Evolutionary conservation across 106 monocot genomes (phyloP).

Genomic region (Cymbidium sinense): DNA sequence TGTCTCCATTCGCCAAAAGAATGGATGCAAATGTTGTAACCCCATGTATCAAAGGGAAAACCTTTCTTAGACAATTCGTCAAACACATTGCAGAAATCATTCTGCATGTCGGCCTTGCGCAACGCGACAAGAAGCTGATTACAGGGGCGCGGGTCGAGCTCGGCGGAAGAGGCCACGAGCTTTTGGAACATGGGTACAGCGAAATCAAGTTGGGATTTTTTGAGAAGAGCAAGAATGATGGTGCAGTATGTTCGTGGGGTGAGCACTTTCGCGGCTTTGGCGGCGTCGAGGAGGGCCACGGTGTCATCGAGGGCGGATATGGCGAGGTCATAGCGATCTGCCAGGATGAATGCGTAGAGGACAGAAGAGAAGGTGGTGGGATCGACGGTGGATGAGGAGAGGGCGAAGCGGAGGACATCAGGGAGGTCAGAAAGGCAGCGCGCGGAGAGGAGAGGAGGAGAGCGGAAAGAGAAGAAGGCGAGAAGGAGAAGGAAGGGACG

Average conservation of each 20-base stretch:
- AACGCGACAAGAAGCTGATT: slow-evolving; percentile 42
- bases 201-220: slow-evolving; percentile 37
- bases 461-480: slow-evolving; percentile 21
- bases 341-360: slow-evolving; percentile 43
- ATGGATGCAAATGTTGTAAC: slow-evolving; percentile 71
- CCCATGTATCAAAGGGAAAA: slow-evolving; percentile 26
- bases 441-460: slow-evolving; percentile 23
- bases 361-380: slow-evolving; percentile 27
- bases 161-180: slow-evolving; percentile 14
- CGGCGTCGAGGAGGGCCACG: slow-evolving; percentile 7
- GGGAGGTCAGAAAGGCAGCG: slow-evolving; percentile 19
- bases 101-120: slow-evolving; percentile 25
- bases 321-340: slow-evolving; percentile 57
- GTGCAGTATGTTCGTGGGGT: slow-evolving; percentile 37
- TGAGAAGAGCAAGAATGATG: slow-evolving; percentile 51
- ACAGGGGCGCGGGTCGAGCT: slow-evolving; percentile 18
- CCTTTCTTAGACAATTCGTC: slow-evolving; percentile 46
- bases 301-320: slow-evolving; percentile 52
- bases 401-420: slow-evolving; percentile 26
- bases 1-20: slow-evolving; percentile 58
- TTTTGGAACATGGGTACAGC: slow-evolving; percentile 52
- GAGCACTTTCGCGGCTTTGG: slow-evolving; percentile 15
- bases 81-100: slow-evolving; percentile 60
- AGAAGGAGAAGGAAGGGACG: slow-evolving; percentile 8
- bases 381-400: slow-evolving; percentile 16